These are phyloP conservation scores for Psilocybe mexicana DNA, from an alignment of 1,284 basidiomycete species.

Conservation along the genomic window DNA sequence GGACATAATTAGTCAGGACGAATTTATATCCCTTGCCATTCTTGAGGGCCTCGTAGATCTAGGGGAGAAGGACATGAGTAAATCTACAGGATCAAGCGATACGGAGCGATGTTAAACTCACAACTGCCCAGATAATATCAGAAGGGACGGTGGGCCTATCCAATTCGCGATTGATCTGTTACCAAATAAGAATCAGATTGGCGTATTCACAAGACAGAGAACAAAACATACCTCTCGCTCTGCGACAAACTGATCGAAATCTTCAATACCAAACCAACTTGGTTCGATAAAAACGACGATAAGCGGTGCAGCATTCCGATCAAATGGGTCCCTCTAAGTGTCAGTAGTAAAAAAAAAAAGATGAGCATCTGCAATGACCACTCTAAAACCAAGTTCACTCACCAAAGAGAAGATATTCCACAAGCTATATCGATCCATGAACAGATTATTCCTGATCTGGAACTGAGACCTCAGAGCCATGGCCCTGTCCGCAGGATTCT, in stretches of 20 bases:
- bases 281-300: conserved; percentile 25
- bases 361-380: not conserved
- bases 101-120: conserved; percentile 9
- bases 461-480: conserved; percentile 16
- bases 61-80: not conserved
- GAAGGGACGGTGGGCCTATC: conserved; percentile 13
- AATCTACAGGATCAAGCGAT: not conserved
- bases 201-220: not conserved
- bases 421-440: conserved; percentile 23
- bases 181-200: not conserved
- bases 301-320: conserved; percentile 12
- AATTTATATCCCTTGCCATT: conserved; percentile 24
- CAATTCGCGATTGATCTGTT: conserved; percentile 13
- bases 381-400: not conserved
- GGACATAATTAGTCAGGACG: conserved; percentile 26
- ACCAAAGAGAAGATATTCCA: conserved; percentile 30
- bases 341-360: not conserved
- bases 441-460: conserved; percentile 17
- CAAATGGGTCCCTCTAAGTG: conserved; percentile 6
- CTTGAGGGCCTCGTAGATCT: conserved; percentile 26
- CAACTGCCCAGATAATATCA: conserved; percentile 28
- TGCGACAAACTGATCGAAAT: conserved; percentile 20
- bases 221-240: conserved; percentile 4
- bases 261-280: conserved; percentile 23
- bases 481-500: not conserved